Evolutionary conservation across 192 early-diverging fungal genomes (phyloP).

Genomic region (Coemansia furcata): DNA sequence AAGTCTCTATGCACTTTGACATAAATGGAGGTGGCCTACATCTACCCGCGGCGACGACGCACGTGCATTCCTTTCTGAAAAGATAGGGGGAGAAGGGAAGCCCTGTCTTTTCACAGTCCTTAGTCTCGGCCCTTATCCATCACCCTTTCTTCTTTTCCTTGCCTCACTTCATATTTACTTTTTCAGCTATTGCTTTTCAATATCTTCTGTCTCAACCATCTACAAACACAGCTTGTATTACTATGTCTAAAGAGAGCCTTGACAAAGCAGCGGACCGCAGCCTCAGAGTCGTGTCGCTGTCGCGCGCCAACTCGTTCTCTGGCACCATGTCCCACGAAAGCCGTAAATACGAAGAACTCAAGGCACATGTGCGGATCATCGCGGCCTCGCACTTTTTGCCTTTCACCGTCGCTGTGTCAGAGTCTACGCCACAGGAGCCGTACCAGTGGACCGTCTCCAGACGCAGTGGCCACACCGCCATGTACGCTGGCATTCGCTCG

Average conservation of each 20-base stretch:
- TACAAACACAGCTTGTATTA: constrained; percentile 1
- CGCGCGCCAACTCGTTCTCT: constrained; percentile 34
- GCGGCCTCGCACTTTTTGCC: constrained; percentile 54
- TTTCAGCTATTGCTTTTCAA: not conserved
- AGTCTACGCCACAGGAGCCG: constrained; percentile 38
- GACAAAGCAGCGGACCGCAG: constrained; percentile 41
- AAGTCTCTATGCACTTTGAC: not conserved
- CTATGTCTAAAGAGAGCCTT: constrained; percentile 26
- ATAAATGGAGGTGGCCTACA: not conserved
- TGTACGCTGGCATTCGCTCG: constrained; percentile 80
- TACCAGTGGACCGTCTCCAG: constrained; percentile 56
- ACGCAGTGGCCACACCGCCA: constrained; percentile 82
- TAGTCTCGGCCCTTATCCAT: not conserved
- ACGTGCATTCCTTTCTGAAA: not conserved
- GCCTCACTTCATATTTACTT: not conserved
- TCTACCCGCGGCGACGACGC: not conserved
- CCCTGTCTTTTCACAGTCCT: not conserved
- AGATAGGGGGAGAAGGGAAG: not conserved
- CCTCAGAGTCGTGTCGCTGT: constrained; percentile 36
- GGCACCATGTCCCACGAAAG: constrained; percentile 19
- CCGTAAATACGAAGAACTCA: constrained; percentile 25
- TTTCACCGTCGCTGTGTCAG: constrained; percentile 35
- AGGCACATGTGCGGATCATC: constrained; percentile 41
- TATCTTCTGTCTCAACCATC: not conserved
- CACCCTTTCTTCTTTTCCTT: not conserved